Conservation (phyloP, 176 grass and related monocot genomes). For the Eleusine indica region DNA sequence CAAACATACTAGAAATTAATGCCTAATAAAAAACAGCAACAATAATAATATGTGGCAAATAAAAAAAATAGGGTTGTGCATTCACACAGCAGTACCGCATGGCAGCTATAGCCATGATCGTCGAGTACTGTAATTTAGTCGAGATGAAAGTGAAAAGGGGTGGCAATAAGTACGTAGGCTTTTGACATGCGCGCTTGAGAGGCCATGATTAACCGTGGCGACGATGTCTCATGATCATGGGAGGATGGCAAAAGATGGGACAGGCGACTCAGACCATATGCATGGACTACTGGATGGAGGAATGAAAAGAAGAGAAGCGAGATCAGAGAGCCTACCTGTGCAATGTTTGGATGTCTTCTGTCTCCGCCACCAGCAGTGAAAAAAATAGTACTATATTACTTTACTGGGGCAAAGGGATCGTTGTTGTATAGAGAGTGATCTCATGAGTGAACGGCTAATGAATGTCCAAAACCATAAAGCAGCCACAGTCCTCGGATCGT, state of each 20-base stretch:
- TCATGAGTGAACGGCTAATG: not conserved
- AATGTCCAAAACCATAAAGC: constrained; percentile 11
- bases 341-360: constrained; percentile 29
- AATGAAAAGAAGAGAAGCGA: constrained; percentile 27
- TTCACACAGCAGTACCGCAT: not conserved
- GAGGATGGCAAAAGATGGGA: constrained; percentile 33
- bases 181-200: constrained; percentile 63
- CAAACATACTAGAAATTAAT: too few relatives aligned
- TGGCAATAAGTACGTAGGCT: constrained; percentile 28
- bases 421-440: not conserved
- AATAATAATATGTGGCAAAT: not conserved
- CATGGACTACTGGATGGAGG: not conserved
- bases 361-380: not conserved
- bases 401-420: constrained; percentile 16
- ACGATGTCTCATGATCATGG: constrained; percentile 24
- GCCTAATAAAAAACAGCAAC: too few relatives aligned
- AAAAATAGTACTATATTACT: not conserved
- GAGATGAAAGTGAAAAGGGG: constrained; percentile 24
- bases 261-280: constrained; percentile 14
- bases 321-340: constrained; percentile 22
- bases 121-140: constrained; percentile 1
- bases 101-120: not conserved
- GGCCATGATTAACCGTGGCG: constrained; percentile 46
- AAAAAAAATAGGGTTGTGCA: not conserved
- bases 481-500: constrained; percentile 30